Evolutionary conservation across 2,329 filamentous ascomycete genomes (phyloP).

Genomic region (Aspergillus sp.): DNA sequence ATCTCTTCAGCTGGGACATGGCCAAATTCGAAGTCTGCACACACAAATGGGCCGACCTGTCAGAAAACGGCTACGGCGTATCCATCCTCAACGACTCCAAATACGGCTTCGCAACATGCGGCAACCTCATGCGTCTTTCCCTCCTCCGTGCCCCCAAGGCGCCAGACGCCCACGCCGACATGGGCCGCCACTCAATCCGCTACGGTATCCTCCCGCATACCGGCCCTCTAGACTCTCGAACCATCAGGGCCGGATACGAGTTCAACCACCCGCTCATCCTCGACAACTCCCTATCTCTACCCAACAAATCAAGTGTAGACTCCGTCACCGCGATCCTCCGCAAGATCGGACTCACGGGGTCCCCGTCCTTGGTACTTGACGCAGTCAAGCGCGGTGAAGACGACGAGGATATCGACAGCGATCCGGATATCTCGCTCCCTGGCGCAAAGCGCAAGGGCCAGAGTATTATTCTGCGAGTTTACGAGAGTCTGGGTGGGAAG

Average conservation of each 20-base stretch:
- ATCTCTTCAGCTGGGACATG: slow-evolving; percentile 73
- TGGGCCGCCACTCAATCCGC: slow-evolving; percentile 82
- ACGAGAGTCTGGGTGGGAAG: slow-evolving; percentile 83
- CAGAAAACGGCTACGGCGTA: slow-evolving; percentile 84
- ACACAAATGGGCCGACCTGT: slow-evolving; percentile 90
- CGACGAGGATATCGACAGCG: slow-evolving; percentile 65
- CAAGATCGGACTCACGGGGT: slow-evolving; percentile 68
- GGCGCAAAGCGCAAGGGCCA: slow-evolving; percentile 60
- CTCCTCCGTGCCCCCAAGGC: slow-evolving; percentile 87
- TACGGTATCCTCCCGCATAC: slow-evolving; percentile 88
- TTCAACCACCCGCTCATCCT: slow-evolving; percentile 81
- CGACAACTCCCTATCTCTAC: slow-evolving; percentile 37
- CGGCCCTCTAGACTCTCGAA: slow-evolving; percentile 68
- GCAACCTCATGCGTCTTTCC: slow-evolving; percentile 85
- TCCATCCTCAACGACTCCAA: slow-evolving; percentile 94
- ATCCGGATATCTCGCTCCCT: slow-evolving; percentile 52
- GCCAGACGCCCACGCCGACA: slow-evolving; percentile 89
- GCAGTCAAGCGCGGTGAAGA: slow-evolving; percentile 92
- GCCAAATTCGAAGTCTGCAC: slow-evolving; percentile 97
- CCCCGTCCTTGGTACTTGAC: slow-evolving; percentile 74
- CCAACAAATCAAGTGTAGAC: slow-evolving; percentile 15
- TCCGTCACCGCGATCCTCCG: slow-evolving; percentile 33
- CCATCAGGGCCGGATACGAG: slow-evolving; percentile 79
- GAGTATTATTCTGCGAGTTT: slow-evolving; percentile 81
- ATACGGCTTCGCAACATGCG: slow-evolving; percentile 89